Percentiles rank a stretch among this genome's conserved stretches.
These are phyloP conservation scores for Acephala macrosclerotiorum DNA, from an alignment of 2,329 filamentous ascomycete species.

Conservation along the genomic window DNA sequence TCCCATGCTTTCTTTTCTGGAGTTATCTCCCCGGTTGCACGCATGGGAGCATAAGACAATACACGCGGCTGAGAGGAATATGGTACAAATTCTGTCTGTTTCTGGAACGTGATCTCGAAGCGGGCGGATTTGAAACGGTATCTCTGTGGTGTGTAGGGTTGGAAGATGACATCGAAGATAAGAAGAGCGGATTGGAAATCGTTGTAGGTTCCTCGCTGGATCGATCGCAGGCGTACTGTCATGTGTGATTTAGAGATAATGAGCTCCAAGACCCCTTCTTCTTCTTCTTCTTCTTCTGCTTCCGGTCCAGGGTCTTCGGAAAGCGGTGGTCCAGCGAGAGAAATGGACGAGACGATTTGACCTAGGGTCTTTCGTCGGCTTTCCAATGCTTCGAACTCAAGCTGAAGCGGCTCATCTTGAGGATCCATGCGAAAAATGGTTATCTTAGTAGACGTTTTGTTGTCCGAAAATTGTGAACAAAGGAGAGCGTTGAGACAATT, in stretches of 20 bases:
- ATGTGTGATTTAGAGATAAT: neutral
- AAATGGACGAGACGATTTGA: conserved; percentile 3
- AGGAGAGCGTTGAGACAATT: neutral
- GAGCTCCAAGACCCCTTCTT: neutral
- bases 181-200: neutral
- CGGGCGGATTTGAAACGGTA: conserved; percentile 4
- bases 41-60: conserved; percentile 1
- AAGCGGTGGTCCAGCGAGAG: neutral
- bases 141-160: neutral
- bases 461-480: neutral
- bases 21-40: neutral
- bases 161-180: conserved; percentile 3
- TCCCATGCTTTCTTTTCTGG: neutral
- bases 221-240: neutral
- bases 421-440: conserved; percentile 1
- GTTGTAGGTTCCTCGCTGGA: conserved; percentile 4
- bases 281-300: neutral
- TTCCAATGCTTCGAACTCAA: conserved; percentile 2
- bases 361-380: neutral
- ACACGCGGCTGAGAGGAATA: conserved; percentile 2
- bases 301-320: neutral
- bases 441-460: neutral
- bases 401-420: conserved; percentile 1
- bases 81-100: neutral
- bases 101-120: neutral